These are phyloP conservation scores for Trichoderma arundinaceum DNA, from an alignment of 2,329 filamentous ascomycete genomes.

Conservation along the genomic window DNA sequence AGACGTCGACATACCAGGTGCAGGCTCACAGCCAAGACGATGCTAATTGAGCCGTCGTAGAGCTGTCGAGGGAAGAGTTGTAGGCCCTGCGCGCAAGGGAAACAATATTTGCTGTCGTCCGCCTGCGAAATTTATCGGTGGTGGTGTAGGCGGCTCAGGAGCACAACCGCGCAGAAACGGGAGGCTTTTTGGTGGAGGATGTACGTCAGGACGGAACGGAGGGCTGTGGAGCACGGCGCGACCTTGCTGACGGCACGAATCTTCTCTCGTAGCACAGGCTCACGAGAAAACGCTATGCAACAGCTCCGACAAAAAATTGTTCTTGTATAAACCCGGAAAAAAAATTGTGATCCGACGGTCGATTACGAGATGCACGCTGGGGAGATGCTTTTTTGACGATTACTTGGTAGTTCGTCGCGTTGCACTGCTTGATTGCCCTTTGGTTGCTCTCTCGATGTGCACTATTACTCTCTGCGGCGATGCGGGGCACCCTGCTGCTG, in stretches of 20 bases:
- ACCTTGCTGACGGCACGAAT: conserved; percentile 31
- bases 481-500: conserved; percentile 31
- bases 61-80: not conserved
- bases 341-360: conserved; percentile 2
- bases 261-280: conserved; percentile 26
- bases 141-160: conserved; percentile 29
- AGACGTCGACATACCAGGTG: conserved; percentile 21
- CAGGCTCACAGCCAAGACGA: not conserved
- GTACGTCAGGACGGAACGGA: conserved; percentile 33
- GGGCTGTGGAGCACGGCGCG: conserved; percentile 32
- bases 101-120: conserved; percentile 9
- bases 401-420: conserved; percentile 15
- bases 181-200: conserved; percentile 32
- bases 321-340: not conserved
- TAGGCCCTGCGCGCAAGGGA: not conserved
- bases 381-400: conserved; percentile 14
- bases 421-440: conserved; percentile 9
- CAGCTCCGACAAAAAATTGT: not conserved
- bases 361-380: conserved; percentile 19
- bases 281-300: conserved; percentile 27
- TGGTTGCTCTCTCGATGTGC: conserved; percentile 1
- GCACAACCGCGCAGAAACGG: conserved; percentile 29
- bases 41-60: conserved; percentile 17
- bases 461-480: conserved; percentile 28
- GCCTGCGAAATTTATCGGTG: conserved; percentile 26